These are phyloP conservation scores for Epipyxis sp. DNA, from an alignment of 108 stramenopile species.

Conservation along the genomic window DNA sequence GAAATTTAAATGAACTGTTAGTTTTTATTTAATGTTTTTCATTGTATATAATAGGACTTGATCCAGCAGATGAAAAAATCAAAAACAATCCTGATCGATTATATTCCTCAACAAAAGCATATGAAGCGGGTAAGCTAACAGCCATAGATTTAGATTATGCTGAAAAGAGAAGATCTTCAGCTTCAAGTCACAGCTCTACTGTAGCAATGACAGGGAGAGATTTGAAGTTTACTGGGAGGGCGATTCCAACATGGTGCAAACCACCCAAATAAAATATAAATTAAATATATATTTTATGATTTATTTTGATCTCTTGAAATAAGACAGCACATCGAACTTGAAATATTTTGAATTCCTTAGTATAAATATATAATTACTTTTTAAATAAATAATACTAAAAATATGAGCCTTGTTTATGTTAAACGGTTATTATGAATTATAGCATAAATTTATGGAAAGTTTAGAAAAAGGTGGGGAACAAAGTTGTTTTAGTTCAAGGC, in stretches of 20 bases:
- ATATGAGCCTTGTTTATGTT: no score
- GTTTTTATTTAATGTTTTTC: no score
- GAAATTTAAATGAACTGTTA: no score
- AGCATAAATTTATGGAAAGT: no score
- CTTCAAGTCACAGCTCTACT: background rate
- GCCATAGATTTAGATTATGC: background rate
- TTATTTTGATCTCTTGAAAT: background rate
- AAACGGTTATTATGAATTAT: no score
- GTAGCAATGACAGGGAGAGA: conserved; percentile 1
- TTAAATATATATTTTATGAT: background rate
- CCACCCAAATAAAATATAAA: background rate
- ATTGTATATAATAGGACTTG: no score
- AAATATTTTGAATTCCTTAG: no score
- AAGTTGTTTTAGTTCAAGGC: no score
- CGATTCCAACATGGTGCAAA: background rate
- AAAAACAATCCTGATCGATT: background rate
- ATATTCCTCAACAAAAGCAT: background rate
- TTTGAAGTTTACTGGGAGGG: background rate
- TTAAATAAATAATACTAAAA: no score
- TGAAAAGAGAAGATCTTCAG: background rate
- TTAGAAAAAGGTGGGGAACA: no score
- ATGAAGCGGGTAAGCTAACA: background rate
- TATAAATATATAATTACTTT: no score
- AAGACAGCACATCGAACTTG: no score
- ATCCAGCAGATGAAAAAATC: background rate